These are phyloP conservation scores for Xenoacremonium recifei DNA, from an alignment of 2,329 filamentous ascomycete species.

Conservation along the genomic window DNA sequence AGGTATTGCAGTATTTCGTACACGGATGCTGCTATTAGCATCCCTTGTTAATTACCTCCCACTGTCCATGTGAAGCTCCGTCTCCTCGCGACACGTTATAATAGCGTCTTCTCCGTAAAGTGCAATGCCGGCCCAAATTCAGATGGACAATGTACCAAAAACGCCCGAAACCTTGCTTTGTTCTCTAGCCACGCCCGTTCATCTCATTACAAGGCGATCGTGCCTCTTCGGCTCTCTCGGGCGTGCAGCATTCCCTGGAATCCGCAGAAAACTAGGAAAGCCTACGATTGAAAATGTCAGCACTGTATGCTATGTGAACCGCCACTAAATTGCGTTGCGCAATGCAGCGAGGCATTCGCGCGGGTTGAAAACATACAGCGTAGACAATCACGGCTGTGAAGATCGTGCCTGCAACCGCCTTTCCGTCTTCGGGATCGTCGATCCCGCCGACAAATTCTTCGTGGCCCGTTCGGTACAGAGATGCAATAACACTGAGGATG, in stretches of 20 bases:
- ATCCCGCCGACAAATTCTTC: conserved; percentile 79
- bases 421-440: conserved; percentile 69
- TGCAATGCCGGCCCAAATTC: conserved; percentile 23
- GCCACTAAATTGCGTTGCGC: too few relatives aligned
- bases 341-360: too few relatives aligned
- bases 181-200: conserved; percentile 17
- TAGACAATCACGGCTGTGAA: conserved; percentile 90
- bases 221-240: conserved; percentile 77
- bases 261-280: conserved; percentile 88
- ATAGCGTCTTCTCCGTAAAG: conserved; percentile 16
- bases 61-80: conserved; percentile 5
- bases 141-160: conserved; percentile 24
- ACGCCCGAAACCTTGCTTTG: conserved; percentile 26
- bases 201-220: conserved; percentile 65
- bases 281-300: too few relatives aligned
- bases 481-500: conserved; percentile 61
- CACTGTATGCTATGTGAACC: too few relatives aligned
- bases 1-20: conserved; percentile 22
- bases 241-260: conserved; percentile 85
- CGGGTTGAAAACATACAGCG: conserved; percentile 77
- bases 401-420: conserved; percentile 77
- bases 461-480: conserved; percentile 76
- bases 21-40: conserved; percentile 11
- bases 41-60: conserved; percentile 15
- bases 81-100: conserved; percentile 5